Percentiles rank a stretch among this genome's conserved stretches.
Evolutionary conservation across 2,329 filamentous ascomycete species (phyloP).

Genomic region (Sporothrix globosa): DNA sequence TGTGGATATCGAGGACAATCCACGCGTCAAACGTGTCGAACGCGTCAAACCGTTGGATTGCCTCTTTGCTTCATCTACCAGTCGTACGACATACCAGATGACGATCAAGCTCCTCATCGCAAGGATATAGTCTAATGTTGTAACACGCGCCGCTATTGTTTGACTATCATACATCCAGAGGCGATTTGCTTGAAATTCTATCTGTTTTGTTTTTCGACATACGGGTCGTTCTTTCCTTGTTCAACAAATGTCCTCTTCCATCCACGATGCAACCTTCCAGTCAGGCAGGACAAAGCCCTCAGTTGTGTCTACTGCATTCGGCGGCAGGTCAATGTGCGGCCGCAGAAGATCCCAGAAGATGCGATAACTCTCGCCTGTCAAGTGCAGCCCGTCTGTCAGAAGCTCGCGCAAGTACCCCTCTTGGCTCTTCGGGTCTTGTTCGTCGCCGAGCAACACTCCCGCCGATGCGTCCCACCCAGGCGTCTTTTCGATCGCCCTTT

Average conservation of each 20-base stretch:
- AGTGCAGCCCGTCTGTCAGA: not conserved
- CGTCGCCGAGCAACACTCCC: not conserved
- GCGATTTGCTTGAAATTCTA: too few relatives aligned
- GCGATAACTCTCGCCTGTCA: not conserved
- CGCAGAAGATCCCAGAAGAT: not conserved
- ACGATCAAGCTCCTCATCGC: too few relatives aligned
- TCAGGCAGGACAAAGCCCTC: not conserved
- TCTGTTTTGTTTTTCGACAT: too few relatives aligned
- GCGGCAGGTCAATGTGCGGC: not conserved
- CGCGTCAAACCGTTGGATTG: not conserved
- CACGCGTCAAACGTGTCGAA: not conserved
- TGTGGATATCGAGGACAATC: not conserved
- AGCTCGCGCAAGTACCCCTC: not conserved
- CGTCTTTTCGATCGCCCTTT: not conserved
- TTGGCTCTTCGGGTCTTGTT: not conserved
- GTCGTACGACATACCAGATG: too few relatives aligned
- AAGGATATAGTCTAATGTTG: too few relatives aligned
- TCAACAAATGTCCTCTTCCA: not conserved
- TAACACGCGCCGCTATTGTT: too few relatives aligned
- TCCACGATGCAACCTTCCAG: constrained; percentile 3
- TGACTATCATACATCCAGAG: too few relatives aligned
- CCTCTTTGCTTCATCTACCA: too few relatives aligned
- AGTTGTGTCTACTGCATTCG: not conserved
- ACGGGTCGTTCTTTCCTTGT: not conserved
- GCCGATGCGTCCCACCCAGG: not conserved